Evolutionary conservation across 139 green algal species (phyloP), one percentile per base, ranked within the genome.

Genomic region (Desmodesmus armatus): DNA sequence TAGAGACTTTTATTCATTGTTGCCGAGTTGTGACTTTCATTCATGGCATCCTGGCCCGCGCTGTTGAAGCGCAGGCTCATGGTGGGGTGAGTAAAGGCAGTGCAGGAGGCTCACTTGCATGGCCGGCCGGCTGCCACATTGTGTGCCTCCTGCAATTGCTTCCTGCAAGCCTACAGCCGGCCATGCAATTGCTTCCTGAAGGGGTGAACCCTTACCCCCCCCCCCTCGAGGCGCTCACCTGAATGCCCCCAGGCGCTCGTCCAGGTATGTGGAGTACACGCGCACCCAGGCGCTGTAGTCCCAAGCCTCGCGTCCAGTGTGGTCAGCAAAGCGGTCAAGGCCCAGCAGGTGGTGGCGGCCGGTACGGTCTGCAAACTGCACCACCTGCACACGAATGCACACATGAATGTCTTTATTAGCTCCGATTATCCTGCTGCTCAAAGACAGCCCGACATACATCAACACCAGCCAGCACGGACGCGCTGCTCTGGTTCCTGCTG

Each of bases 201-300:
- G n/a, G n/a, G n/a, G n/a, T n/a, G n/a, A n/a, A n/a, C 53, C 17
- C 53, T 19, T 19, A 19, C 19, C 53, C 17, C 53, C 53, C n/a
- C n/a, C n/a, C n/a, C 11, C n/a, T n/a, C n/a, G n/a, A n/a, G n/a
- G 27, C n/a, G 5, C 76, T 5, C 19, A 85, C 80, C 80, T 88
- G 79, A 93, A 96, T 23, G 91, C 87, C 3, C 91, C 89, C 77
- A 98, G 87, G 67, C 94, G 88, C 89, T 98, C 95, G 35, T 99
- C 96, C 78, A 99, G 84, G 91, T 98, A 99, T 49, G 95, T 90
- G 55, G 92, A 94, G 88, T 99, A 99, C 2, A 92, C 94, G 9
- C 96, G 93, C 76, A 98, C 92, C 91, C 92, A 99, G 40, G 96
- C 96, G 5, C 89, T 95, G 69, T 94, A 96, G 83, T 99, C 96